Percentiles rank a stretch among this genome's conserved stretches.
These are phyloP conservation scores for Sporormia fimetaria DNA, from an alignment of 495 filamentous ascomycete species.

Conservation along the genomic window DNA sequence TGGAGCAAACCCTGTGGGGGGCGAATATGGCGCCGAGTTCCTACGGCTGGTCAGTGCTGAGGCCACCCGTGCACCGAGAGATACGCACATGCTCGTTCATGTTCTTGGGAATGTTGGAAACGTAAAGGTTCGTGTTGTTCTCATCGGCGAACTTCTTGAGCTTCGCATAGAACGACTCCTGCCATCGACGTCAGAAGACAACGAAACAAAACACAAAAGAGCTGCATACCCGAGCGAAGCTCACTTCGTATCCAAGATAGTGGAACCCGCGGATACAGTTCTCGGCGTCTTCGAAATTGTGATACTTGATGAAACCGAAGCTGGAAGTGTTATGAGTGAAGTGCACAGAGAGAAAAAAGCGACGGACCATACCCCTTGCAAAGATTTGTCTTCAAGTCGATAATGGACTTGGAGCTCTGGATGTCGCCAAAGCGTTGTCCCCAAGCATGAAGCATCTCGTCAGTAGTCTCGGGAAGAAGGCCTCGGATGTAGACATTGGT, in stretches of 20 bases:
- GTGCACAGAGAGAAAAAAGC: conserved; percentile 1
- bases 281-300: conserved; percentile 75
- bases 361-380: conserved; percentile 80
- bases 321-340: conserved; percentile 38
- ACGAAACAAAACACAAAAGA: background rate
- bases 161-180: conserved; percentile 94
- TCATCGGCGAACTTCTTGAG: conserved; percentile 85
- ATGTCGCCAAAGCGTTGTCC: conserved; percentile 80
- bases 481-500: conserved; percentile 98
- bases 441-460: conserved; percentile 74
- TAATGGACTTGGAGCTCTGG: conserved; percentile 91
- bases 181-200: conserved; percentile 8
- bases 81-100: conserved; percentile 73
- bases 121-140: conserved; percentile 85
- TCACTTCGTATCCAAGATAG: conserved; percentile 86
- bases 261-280: conserved; percentile 95
- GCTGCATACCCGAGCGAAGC: conserved; percentile 68
- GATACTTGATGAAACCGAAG: conserved; percentile 93
- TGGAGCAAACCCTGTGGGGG: conserved; percentile 73
- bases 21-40: conserved; percentile 68
- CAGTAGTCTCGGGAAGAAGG: conserved; percentile 84
- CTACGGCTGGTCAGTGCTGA: conserved; percentile 34
- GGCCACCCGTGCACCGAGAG: background rate
- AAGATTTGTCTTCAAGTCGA: conserved; percentile 75
- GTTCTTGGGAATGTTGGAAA: conserved; percentile 83